phyloP scores from a whole-genome alignment of 2,329 filamentous ascomycete species.

The Mycosphaerella arachidis region DNA sequence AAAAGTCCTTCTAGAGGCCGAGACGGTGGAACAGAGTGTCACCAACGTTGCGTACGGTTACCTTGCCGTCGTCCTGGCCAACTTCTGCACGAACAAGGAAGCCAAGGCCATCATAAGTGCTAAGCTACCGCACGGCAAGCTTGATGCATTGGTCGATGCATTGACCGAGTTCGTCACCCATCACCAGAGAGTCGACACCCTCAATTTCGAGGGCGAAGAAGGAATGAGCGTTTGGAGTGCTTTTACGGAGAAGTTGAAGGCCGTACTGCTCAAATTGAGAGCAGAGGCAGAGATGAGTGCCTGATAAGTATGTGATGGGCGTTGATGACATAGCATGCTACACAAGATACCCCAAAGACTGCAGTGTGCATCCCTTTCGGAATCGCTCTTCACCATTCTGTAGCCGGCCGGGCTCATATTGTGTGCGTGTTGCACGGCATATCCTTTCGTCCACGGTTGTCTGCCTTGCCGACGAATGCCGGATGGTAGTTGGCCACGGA shows the following conservation, averaged over 20 bases:
- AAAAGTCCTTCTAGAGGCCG: conserved; percentile 48
- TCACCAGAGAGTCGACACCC: conserved; percentile 55
- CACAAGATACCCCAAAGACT: conserved; percentile 4
- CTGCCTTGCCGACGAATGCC: background rate
- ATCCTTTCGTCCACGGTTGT: background rate
- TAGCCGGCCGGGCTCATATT: background rate
- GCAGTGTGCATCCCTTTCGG: background rate
- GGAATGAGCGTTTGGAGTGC: conserved; percentile 43
- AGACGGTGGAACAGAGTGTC: conserved; percentile 66
- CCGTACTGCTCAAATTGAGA: conserved; percentile 42
- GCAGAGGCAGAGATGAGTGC: conserved; percentile 7
- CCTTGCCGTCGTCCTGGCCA: conserved; percentile 76
- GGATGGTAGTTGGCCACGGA: background rate
- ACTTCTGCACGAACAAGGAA: conserved; percentile 60
- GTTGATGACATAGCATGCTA: background rate
- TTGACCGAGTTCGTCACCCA: conserved; percentile 60
- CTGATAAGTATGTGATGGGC: background rate
- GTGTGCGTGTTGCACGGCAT: background rate
- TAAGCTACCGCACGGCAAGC: conserved; percentile 43
- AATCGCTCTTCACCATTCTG: background rate
- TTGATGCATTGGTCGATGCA: conserved; percentile 51
- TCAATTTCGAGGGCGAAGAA: conserved; percentile 45
- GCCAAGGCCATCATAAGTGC: conserved; percentile 35
- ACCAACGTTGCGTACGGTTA: conserved; percentile 83
- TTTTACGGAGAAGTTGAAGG: conserved; percentile 52